Evolutionary conservation across 169 alveolate species (phyloP).

Genomic region (Eimeria brunetti): DNA sequence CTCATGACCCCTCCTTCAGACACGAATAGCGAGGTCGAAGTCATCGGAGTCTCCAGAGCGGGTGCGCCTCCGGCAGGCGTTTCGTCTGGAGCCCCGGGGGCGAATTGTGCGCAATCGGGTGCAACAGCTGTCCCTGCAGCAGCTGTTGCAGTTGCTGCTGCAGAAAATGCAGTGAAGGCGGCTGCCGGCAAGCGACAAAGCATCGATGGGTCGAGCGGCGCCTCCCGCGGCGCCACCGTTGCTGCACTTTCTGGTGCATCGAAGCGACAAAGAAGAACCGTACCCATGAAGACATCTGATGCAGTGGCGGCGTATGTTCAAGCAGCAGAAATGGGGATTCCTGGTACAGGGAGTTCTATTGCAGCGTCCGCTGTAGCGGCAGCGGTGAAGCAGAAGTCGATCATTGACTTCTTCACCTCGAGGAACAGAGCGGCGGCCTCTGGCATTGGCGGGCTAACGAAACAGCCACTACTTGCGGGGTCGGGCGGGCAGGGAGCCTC

Average conservation of each 20-base stretch:
- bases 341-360: constrained; percentile 50
- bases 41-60: constrained; percentile 31
- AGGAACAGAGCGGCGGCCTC: constrained; percentile 69
- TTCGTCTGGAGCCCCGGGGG: background rate
- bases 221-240: constrained; percentile 46
- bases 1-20: constrained; percentile 54
- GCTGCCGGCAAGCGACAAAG: constrained; percentile 68
- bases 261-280: constrained; percentile 61
- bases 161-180: constrained; percentile 35
- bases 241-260: constrained; percentile 13
- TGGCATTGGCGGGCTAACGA: constrained; percentile 6
- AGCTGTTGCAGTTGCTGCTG: constrained; percentile 27
- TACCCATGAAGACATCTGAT: constrained; percentile 37
- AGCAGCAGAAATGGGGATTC: constrained; percentile 53
- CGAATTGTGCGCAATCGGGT: constrained; percentile 1
- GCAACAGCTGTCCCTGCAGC: constrained; percentile 58
- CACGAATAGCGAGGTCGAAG: constrained; percentile 75
- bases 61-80: constrained; percentile 24
- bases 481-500: constrained; percentile 45
- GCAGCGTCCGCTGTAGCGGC: constrained; percentile 58
- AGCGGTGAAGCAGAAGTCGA: constrained; percentile 72
- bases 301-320: constrained; percentile 57
- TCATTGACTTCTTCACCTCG: constrained; percentile 70
- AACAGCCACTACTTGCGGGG: constrained; percentile 28
- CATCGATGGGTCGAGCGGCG: constrained; percentile 30